These are phyloP conservation scores for Volvariella volvacea DNA, from an alignment of 1,284 basidiomycete species.

Conservation along the genomic window DNA sequence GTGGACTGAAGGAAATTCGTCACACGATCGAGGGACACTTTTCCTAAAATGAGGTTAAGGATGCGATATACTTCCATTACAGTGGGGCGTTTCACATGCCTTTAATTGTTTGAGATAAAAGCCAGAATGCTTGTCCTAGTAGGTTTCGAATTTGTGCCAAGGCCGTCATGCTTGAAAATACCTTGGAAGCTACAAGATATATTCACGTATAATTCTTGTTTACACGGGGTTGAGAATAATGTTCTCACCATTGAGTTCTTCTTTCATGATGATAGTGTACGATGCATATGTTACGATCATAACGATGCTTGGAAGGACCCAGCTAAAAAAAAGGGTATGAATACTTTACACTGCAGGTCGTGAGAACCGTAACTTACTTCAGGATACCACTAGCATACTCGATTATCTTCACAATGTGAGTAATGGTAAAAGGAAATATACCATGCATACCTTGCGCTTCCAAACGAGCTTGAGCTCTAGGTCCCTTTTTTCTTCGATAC, in stretches of 20 bases:
- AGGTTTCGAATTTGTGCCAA: slow-evolving; percentile 19
- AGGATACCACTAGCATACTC: slow-evolving; percentile 40
- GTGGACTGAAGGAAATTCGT: neutral
- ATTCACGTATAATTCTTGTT: too few species aligned
- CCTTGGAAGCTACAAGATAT: slow-evolving; percentile 22
- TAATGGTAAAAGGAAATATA: slow-evolving; percentile 26
- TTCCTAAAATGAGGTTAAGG: slow-evolving; percentile 5
- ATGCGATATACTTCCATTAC: too few species aligned
- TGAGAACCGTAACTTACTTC: neutral
- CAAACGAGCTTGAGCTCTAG: slow-evolving; percentile 46
- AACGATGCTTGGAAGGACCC: slow-evolving; percentile 54
- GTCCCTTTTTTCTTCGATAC: slow-evolving; percentile 47
- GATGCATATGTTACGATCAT: slow-evolving; percentile 65
- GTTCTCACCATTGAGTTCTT: slow-evolving; percentile 21
- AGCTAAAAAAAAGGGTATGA: slow-evolving; percentile 32
- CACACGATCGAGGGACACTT: slow-evolving; percentile 1
- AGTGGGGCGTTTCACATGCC: too few species aligned
- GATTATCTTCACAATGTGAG: slow-evolving; percentile 50
- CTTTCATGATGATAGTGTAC: slow-evolving; percentile 37
- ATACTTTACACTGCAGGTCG: neutral
- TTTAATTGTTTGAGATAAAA: slow-evolving; percentile 4
- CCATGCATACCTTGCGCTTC: slow-evolving; percentile 33
- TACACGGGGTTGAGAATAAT: neutral
- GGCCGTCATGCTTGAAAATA: slow-evolving; percentile 26
- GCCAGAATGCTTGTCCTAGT: slow-evolving; percentile 12